Evolutionary conservation across 768 basidiomycete species (phyloP).

Genomic region (Rhizopogon sp.): DNA sequence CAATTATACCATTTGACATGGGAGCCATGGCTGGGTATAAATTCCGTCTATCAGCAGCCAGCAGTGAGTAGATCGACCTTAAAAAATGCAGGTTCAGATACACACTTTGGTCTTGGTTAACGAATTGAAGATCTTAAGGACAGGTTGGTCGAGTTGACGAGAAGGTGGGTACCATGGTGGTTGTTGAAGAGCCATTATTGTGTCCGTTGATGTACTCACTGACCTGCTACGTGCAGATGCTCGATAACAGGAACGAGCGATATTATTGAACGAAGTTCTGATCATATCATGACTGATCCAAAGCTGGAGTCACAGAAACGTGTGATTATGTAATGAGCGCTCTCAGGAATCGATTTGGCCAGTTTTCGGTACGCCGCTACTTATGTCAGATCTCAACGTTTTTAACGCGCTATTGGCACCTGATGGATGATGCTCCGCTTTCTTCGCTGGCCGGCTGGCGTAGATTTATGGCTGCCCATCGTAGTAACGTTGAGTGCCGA

Average conservation of each 20-base stretch:
- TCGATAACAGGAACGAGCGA: conserved; percentile 4
- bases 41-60: conserved; percentile 55
- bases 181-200: conserved; percentile 54
- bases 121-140: conserved; percentile 82
- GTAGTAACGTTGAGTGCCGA: not conserved
- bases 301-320: not conserved
- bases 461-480: not conserved
- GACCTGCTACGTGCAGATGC: conserved; percentile 4
- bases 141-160: conserved; percentile 38
- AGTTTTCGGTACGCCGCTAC: too few relatives aligned
- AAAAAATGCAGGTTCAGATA: conserved; percentile 10
- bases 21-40: conserved; percentile 61
- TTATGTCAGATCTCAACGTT: not conserved
- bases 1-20: conserved; percentile 99
- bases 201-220: not conserved
- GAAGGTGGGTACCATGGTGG: conserved; percentile 45
- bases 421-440: not conserved
- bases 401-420: not conserved
- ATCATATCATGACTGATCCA: conserved; percentile 15
- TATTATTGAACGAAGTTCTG: conserved; percentile 12
- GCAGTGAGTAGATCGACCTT: conserved; percentile 9
- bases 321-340: conserved; percentile 3
- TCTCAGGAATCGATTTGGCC: too few relatives aligned
- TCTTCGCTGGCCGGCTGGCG: not conserved
- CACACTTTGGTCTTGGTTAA: conserved; percentile 84